Evolutionary conservation across 768 basidiomycete species (phyloP).

Genomic region (Lanmaoa pseudosensibilis): DNA sequence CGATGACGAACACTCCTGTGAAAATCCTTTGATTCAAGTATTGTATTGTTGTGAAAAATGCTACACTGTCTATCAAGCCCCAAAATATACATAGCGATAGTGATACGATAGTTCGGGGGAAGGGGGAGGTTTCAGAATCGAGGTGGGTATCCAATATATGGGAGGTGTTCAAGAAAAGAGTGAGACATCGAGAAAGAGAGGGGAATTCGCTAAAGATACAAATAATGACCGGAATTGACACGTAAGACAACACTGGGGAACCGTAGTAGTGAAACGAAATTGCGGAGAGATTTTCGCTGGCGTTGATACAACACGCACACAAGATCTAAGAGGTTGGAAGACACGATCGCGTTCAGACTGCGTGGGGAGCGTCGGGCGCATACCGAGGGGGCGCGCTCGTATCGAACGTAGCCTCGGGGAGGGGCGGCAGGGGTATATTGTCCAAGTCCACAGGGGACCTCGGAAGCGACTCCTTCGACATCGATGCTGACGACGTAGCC

Average conservation of each 20-base stretch:
- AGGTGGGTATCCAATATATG: slow-evolving; percentile 20
- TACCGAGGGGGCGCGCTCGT: slow-evolving; percentile 24
- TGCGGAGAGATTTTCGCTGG: neutral
- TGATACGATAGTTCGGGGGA: slow-evolving; percentile 12
- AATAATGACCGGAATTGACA: slow-evolving; percentile 2
- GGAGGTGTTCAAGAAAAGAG: neutral
- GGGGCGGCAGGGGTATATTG: slow-evolving; percentile 12
- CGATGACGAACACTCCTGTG: neutral
- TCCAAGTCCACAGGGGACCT: slow-evolving; percentile 21
- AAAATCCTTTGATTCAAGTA: neutral
- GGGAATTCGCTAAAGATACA: slow-evolving; percentile 31
- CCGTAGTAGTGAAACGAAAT: neutral
- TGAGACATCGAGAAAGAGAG: neutral
- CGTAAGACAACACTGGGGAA: neutral
- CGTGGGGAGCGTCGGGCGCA: slow-evolving; percentile 15
- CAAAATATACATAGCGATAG: slow-evolving; percentile 25
- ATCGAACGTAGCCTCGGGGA: slow-evolving; percentile 21
- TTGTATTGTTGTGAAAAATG: slow-evolving; percentile 1
- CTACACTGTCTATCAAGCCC: slow-evolving; percentile 30
- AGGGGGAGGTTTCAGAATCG: neutral
- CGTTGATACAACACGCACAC: neutral
- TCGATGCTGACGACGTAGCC: slow-evolving; percentile 20
- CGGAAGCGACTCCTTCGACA: slow-evolving; percentile 31
- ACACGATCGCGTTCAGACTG: slow-evolving; percentile 8
- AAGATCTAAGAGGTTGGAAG: too few relatives aligned